Evolutionary conservation across 177 flowering plant species (phyloP), one percentile per base, ranked within the genome.

Genomic region (Tripterygium wilfordii): DNA sequence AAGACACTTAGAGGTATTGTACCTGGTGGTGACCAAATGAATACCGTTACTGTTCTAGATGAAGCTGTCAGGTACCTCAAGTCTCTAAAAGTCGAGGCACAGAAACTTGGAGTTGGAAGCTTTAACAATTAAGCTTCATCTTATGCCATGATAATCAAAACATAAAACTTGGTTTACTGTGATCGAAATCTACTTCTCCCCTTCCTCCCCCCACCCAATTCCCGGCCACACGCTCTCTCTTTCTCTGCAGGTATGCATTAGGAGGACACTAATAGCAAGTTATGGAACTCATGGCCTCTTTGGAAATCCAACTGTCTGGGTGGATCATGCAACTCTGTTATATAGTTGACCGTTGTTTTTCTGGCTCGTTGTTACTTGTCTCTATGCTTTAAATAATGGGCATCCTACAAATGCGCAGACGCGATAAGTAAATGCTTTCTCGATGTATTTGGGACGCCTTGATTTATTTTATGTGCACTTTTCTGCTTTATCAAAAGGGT

Each of bases 1-100:
- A 77, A 72, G 62, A 66, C 65, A 6, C 48, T 85, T 52, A 58
- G 71, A 53, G 79, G 73, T 54, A 80, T 85, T 31, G 78, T 85
- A 1, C 90, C 90, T 10, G 90, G 88, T 45, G 82, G 82, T 19
- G 65, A 73, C 42, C 57, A 57, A 41, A 80, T 85, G 90, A 70
- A 64, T 51, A 54, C 80, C 45, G 85, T 63, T 14, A 56, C 64
- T 63, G 78, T 85, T 47, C 63, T 85, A 10, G 95, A 85, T 60
- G 95, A 83, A 58, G 82, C 90, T 49, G 85, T 85, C 26, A 68
- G 51, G 42, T 78, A 85, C 70, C 83, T 85, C 45, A 80, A 85
- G 69, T 78, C 83, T 33, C 78, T 85, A 44, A 80, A 81, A 61
- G 73, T 69, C 6, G 87, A 85, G 58, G 83, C 65, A 28, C 69